A percentile compares a stretch with the other conserved stretches of the same genome.
Evolutionary conservation across 495 filamentous ascomycete species (phyloP).

Genomic region (Penicillium verhagenii): DNA sequence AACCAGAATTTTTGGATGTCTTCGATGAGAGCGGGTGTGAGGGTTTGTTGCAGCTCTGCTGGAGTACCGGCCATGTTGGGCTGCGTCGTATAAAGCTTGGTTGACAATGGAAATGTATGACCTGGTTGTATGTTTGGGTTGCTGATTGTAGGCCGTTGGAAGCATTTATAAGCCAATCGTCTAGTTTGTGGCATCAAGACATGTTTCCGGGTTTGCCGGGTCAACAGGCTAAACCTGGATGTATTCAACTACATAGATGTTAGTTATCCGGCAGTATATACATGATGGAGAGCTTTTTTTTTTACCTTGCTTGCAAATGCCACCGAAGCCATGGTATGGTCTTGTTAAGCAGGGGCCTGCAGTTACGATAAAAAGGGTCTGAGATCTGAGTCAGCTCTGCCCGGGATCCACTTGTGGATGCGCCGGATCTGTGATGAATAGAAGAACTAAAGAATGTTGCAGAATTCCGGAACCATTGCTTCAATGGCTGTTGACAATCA

Average conservation of each 20-base stretch:
- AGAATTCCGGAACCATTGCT: too few species aligned
- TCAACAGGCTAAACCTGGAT: not conserved
- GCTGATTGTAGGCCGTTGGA: not conserved
- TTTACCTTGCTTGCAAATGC: not conserved
- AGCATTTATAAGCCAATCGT: not conserved
- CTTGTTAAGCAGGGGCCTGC: not conserved
- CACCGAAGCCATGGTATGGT: not conserved
- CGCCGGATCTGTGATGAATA: not conserved
- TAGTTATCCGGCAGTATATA: not conserved
- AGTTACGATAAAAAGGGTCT: not conserved
- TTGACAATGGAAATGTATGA: not conserved
- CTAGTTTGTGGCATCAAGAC: not conserved
- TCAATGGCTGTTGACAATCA: not conserved
- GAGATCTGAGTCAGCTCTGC: not conserved
- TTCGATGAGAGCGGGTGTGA: constrained; percentile 22
- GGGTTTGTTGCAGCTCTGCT: constrained; percentile 15
- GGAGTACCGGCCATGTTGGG: constrained; percentile 1
- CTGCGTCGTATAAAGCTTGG: constrained; percentile 7
- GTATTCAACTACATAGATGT: not conserved
- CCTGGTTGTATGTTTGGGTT: not conserved
- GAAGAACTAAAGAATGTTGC: too few species aligned
- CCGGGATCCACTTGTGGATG: not conserved
- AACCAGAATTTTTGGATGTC: constrained; percentile 28
- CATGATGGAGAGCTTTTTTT: not conserved
- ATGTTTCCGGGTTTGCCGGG: not conserved